Base-by-base conservation (phyloP, 208 protist species). In the Acanthamoeba royreba region DNA sequence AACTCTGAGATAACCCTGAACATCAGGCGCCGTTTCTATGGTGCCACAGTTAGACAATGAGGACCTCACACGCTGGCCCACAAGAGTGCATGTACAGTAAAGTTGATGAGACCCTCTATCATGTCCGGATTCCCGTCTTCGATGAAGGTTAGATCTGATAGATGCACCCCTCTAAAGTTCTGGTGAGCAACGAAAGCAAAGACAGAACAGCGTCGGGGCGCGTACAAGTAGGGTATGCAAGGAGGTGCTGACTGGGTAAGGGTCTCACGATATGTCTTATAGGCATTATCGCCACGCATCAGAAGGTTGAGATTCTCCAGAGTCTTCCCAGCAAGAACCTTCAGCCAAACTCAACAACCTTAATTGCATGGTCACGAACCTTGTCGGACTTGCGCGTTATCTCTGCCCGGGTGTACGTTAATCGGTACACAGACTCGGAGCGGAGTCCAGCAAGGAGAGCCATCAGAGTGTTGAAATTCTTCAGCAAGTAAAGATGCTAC, bases 401-500 rank as follows among this genome's bases (percentile, higher is more conserved):
- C 13, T 90, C 81, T 74, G 42, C 72, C 38, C 55, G 52, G 1
- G 92, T 94, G 52, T 83, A 74, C 42, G 93, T 93, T 45, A 96
- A 40, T 17, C 95, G 47, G 22, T 94, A 61, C 2, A 96, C 92
- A 4, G 94, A 33, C 0, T 52, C 63, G 1, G 47, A 90, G 66
- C 94, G 93, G 8, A 96, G 52, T 17, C 95, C 95, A 3, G 94
- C 92, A 40, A 95, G 91, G 17, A 96, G 63, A 17, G 91, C 93
- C 53, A 96, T 93, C 2, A 95, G 45, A 11, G 95, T 95, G 79
- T 96, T 95, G 58, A 95, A 96, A 66, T 96, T 96, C 43, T 96
- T 96, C 55, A 96, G 90, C 4, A 92, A 72, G 31, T 93, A 52
- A 2, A 95, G 46, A 19, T 93, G 38, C 63, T 94, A 31, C 17